Percentiles rank a stretch among this genome's conserved stretches.
phyloP scores from a whole-genome alignment of 805 yeast species.

The Lipomyces lipofer region DNA sequence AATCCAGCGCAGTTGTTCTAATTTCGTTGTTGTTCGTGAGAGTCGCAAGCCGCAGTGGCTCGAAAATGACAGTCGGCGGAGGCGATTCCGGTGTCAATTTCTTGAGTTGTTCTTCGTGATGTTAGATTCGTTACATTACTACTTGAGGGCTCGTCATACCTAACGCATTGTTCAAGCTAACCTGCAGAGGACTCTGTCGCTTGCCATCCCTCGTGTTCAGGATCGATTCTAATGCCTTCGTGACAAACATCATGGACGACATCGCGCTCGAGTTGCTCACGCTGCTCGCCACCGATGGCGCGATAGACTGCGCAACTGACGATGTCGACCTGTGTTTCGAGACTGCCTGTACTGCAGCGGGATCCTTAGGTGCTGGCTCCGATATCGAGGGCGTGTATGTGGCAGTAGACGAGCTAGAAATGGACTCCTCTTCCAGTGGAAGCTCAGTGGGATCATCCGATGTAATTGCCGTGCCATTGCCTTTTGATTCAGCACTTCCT shows the following conservation, averaged over 20 bases:
- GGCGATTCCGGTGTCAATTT: conserved; percentile 40
- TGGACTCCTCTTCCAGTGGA: no score
- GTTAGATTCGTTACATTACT: not conserved
- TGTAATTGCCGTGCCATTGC: no score
- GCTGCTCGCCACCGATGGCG: conserved; percentile 1
- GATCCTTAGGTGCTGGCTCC: no score
- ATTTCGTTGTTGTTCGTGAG: conserved; percentile 65
- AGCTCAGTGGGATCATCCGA: no score
- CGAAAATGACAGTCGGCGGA: conserved; percentile 61
- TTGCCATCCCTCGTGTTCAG: conserved; percentile 61
- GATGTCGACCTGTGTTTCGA: conserved; percentile 2
- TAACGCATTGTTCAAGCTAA: conserved; percentile 41
- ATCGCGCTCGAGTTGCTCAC: conserved; percentile 5
- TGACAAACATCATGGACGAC: conserved; percentile 49
- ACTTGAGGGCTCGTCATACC: conserved; percentile 29
- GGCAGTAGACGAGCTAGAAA: no score
- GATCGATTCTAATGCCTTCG: conserved; percentile 59
- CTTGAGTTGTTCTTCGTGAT: conserved; percentile 37
- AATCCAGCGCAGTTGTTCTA: conserved; percentile 74
- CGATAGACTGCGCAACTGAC: conserved; percentile 1
- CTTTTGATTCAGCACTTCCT: no score
- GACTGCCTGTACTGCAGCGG: no score
- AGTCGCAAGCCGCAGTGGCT: conserved; percentile 66
- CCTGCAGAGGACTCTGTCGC: conserved; percentile 45
- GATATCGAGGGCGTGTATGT: no score